These are phyloP conservation scores for Fusarium verticillioides DNA, from an alignment of 2,329 filamentous ascomycete genomes.

Conservation along the genomic window DNA sequence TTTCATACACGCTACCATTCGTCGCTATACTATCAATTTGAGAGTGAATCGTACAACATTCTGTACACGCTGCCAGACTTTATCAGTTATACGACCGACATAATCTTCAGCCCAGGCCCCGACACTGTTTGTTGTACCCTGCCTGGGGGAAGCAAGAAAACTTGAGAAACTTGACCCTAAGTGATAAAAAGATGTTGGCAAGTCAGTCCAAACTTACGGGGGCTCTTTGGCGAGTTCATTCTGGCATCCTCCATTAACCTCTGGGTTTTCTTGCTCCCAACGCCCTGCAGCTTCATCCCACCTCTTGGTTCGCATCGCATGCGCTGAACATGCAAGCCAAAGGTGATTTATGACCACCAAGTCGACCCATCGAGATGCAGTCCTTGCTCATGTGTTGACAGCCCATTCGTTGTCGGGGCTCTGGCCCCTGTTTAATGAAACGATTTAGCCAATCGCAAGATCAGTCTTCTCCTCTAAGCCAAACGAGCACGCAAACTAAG, in stretches of 20 bases:
- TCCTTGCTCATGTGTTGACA: constrained; percentile 38
- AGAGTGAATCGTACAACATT: not conserved
- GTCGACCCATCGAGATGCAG: constrained; percentile 36
- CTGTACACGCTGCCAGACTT: not conserved
- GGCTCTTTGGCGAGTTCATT: not conserved
- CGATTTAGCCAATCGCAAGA: constrained; percentile 31
- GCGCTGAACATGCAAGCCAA: constrained; percentile 29
- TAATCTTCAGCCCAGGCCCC: constrained; percentile 1
- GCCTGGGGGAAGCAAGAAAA: not conserved
- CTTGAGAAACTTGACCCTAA: not conserved
- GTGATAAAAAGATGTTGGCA: not conserved
- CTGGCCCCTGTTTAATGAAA: constrained; percentile 19
- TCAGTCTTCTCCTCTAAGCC: constrained; percentile 1
- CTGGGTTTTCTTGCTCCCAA: not conserved
- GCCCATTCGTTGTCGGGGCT: constrained; percentile 33
- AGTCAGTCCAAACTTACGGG: not conserved
- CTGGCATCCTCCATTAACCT: not conserved
- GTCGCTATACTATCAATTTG: not conserved
- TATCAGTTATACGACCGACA: constrained; percentile 18
- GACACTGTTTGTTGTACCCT: constrained; percentile 8
- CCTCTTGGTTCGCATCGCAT: constrained; percentile 17
- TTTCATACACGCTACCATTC: constrained; percentile 4
- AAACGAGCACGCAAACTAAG: constrained; percentile 3
- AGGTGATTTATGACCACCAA: constrained; percentile 23
- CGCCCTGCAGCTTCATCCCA: constrained; percentile 23